Evolutionary conservation across 768 basidiomycete species (phyloP).

Genomic region (Leccinellum luteum): DNA sequence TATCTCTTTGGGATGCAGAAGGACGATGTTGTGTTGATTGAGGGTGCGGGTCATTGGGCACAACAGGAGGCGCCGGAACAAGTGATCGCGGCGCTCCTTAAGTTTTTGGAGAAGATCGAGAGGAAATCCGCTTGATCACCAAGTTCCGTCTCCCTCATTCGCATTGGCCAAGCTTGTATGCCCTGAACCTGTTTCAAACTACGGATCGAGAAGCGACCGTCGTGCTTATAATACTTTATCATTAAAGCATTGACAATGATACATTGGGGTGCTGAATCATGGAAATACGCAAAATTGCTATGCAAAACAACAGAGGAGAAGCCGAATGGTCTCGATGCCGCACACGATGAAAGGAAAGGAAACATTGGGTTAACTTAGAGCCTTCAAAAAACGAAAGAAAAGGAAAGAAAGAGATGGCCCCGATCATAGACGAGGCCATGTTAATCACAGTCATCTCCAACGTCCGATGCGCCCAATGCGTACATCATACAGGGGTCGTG

Average conservation of each 20-base stretch:
- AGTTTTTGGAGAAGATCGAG: slow-evolving; percentile 37
- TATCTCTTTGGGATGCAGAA: slow-evolving; percentile 33
- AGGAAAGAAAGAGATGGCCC: not conserved
- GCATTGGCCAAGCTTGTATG: not conserved
- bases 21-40: slow-evolving; percentile 49
- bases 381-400: not conserved
- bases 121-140: not conserved
- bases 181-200: slow-evolving; percentile 5
- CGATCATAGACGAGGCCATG: not conserved
- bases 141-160: not conserved
- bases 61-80: slow-evolving; percentile 52
- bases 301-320: slow-evolving; percentile 26
- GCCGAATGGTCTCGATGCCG: slow-evolving; percentile 5
- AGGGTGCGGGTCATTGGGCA: slow-evolving; percentile 63
- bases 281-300: slow-evolving; percentile 11
- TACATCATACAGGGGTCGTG: not conserved
- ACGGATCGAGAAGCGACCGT: slow-evolving; percentile 10
- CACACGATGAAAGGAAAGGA: slow-evolving; percentile 2
- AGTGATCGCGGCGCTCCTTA: slow-evolving; percentile 39
- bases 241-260: slow-evolving; percentile 18
- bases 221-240: slow-evolving; percentile 17
- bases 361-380: slow-evolving; percentile 8
- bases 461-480: not conserved
- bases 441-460: not conserved
- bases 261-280: slow-evolving; percentile 24